Evolutionary conservation across 2,329 filamentous ascomycete species (phyloP), one percentile per base, ranked within the genome.

Genomic region (Neonectria hederae): DNA sequence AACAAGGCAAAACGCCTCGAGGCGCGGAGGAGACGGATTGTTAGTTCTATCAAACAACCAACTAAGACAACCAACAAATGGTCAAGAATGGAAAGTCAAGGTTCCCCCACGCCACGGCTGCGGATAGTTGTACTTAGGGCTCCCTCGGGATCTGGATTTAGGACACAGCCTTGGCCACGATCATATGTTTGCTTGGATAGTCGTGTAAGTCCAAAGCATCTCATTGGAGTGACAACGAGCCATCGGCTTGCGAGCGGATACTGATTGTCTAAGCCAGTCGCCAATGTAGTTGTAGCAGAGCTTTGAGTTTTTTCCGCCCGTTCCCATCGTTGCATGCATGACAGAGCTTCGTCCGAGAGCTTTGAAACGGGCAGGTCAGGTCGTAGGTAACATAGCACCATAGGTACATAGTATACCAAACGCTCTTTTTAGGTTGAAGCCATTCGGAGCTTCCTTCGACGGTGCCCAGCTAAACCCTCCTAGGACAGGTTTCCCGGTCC

Each of bases 341-440:
- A 51, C 24, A 42, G n/a, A 24, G 24, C 24, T 43, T 52, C 26
- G 46, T 4, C 38, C 14, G 22, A 52, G 24, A 14, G 32, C 14
- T 59, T 46, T 59, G 35, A 59, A 59, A 59, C 46, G 24, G 55
- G 35, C 14, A 43, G 24, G 46, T 52, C 26, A 17, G n/a, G 30
- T 45, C 21, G 45, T 24, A 19, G 13, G n/a, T n/a, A n/a, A n/a
- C n/a, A n/a, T n/a, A n/a, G n/a, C n/a, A n/a, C n/a, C 35, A 40
- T 26, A 21, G 28, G 17, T 28, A 42, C 26, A 8, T 26, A n/a
- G n/a, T n/a, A n/a, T 32, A 19, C 5, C n/a, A 22, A 14, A 49
- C 54, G 19, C 45, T 28, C 22, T n/a, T 40, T 38, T 32, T 49
- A 57, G n/a, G 54, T 38, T 49, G 43, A 49, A 22, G 43, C 30